These are phyloP conservation scores for Lentinus brumalis DNA, from an alignment of 768 basidiomycete species.

Conservation along the genomic window DNA sequence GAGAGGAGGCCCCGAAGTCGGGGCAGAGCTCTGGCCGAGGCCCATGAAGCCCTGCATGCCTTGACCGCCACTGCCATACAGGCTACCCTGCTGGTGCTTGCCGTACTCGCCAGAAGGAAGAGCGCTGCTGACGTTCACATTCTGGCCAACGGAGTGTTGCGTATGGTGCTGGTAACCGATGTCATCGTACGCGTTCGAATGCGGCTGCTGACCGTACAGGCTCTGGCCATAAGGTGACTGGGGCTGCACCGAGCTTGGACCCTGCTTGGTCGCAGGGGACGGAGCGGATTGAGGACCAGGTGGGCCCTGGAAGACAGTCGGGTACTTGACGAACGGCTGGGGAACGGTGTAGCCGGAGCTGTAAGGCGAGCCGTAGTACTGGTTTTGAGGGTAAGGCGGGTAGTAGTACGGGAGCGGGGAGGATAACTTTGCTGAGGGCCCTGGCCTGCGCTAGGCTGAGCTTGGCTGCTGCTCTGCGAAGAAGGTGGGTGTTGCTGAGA, in stretches of 20 bases:
- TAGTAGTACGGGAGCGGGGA: constrained; percentile 63
- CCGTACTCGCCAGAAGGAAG: constrained; percentile 45
- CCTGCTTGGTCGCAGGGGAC: constrained; percentile 68
- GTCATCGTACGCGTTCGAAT: constrained; percentile 50
- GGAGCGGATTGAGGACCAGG: constrained; percentile 68
- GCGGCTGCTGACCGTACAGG: constrained; percentile 68
- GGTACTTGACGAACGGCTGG: constrained; percentile 77
- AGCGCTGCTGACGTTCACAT: constrained; percentile 38
- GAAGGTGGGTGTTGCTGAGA: constrained; percentile 56
- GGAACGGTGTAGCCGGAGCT: constrained; percentile 56
- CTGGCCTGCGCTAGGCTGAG: constrained; percentile 61
- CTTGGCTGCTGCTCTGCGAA: constrained; percentile 51
- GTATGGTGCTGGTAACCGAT: constrained; percentile 56
- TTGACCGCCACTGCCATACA: constrained; percentile 53
- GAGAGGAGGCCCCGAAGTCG: constrained; percentile 49
- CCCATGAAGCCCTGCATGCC: constrained; percentile 75
- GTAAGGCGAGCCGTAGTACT: constrained; percentile 77
- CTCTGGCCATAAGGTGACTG: constrained; percentile 65
- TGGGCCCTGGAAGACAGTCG: constrained; percentile 73
- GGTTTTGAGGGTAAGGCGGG: constrained; percentile 68
- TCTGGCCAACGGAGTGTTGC: constrained; percentile 53
- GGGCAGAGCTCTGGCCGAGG: constrained; percentile 46
- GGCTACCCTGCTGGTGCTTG: constrained; percentile 46
- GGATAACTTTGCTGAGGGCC: constrained; percentile 66
- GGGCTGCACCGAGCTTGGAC: constrained; percentile 54